Percentiles rank a stretch among this genome's conserved stretches.
phyloP scores from a whole-genome alignment of 2,329 filamentous ascomycete species.

The Pestalotiopsis sp. region DNA sequence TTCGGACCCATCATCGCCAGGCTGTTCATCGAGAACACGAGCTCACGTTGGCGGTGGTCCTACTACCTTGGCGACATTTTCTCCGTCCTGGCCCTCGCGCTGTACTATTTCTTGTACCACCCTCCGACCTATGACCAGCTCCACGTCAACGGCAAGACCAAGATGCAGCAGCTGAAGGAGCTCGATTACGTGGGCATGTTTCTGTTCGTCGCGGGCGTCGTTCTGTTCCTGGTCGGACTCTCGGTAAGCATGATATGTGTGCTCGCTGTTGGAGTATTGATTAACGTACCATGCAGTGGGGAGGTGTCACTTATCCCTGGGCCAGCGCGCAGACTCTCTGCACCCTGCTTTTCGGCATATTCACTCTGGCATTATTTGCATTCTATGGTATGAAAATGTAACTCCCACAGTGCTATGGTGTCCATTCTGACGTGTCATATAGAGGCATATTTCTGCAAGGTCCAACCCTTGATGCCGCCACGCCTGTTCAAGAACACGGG shows the following conservation, averaged over 20 bases:
- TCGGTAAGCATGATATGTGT: conserved; percentile 19
- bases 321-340: conserved; percentile 36
- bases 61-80: conserved; percentile 51
- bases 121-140: conserved; percentile 47
- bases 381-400: conserved; percentile 27
- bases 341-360: conserved; percentile 39
- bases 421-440: not conserved
- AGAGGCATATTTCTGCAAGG: conserved; percentile 34
- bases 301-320: conserved; percentile 44
- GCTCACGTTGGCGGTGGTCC: conserved; percentile 46
- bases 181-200: conserved; percentile 48
- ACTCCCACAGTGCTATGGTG: no score
- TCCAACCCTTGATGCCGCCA: conserved; percentile 42
- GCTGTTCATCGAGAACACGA: conserved; percentile 43
- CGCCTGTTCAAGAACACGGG: conserved; percentile 42
- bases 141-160: conserved; percentile 37
- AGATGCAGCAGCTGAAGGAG: conserved; percentile 38
- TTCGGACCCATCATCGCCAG: conserved; percentile 49
- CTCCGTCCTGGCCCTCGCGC: conserved; percentile 36
- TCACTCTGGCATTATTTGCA: conserved; percentile 35
- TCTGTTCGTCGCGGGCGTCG: conserved; percentile 41
- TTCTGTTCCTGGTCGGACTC: conserved; percentile 45
- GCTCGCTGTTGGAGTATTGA: not conserved
- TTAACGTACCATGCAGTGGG: no score
- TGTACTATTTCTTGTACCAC: conserved; percentile 47